phyloP scores from a whole-genome alignment of 495 filamentous ascomycete genomes.

The Halenospora varia region DNA sequence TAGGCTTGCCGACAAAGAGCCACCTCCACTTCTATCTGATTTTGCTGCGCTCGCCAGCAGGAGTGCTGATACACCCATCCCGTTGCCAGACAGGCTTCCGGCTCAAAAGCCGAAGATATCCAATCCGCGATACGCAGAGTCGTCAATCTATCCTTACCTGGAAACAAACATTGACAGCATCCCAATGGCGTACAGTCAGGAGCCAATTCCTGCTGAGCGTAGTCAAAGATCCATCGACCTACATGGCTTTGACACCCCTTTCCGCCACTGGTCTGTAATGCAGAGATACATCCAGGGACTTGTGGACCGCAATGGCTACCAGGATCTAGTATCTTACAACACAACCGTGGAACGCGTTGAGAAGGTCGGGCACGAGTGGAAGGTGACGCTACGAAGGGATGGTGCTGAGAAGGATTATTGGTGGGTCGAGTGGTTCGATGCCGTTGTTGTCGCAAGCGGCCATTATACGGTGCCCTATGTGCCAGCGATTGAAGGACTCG shows the following conservation, averaged over 20 bases:
- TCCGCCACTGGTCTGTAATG: slow-evolving; percentile 33
- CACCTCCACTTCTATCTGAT: slow-evolving; percentile 29
- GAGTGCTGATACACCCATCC: slow-evolving; percentile 43
- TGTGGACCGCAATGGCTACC: slow-evolving; percentile 30
- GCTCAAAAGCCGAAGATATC: slow-evolving; percentile 35
- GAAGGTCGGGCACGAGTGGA: slow-evolving; percentile 26
- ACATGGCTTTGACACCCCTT: slow-evolving; percentile 34
- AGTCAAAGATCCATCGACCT: slow-evolving; percentile 24
- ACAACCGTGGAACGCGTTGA: slow-evolving; percentile 35
- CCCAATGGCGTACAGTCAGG: slow-evolving; percentile 37
- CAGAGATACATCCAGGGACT: slow-evolving; percentile 31
- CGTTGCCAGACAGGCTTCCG: slow-evolving; percentile 43
- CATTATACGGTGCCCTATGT: slow-evolving; percentile 73
- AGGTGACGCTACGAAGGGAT: slow-evolving; percentile 34
- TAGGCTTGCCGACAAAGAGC: slow-evolving; percentile 19
- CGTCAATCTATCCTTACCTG: slow-evolving; percentile 39
- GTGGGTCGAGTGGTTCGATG: slow-evolving; percentile 62
- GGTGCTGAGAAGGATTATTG: slow-evolving; percentile 31
- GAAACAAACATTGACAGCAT: slow-evolving; percentile 38
- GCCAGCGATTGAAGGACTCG: slow-evolving; percentile 56
- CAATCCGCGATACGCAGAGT: slow-evolving; percentile 46
- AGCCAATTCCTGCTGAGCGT: slow-evolving; percentile 32
- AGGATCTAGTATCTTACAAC: slow-evolving; percentile 32
- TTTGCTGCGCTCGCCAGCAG: slow-evolving; percentile 39
- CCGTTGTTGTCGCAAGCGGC: slow-evolving; percentile 75